Conservation (phyloP, 1,139 yeast species). For the Casaregolazyma lundiana region DNA sequence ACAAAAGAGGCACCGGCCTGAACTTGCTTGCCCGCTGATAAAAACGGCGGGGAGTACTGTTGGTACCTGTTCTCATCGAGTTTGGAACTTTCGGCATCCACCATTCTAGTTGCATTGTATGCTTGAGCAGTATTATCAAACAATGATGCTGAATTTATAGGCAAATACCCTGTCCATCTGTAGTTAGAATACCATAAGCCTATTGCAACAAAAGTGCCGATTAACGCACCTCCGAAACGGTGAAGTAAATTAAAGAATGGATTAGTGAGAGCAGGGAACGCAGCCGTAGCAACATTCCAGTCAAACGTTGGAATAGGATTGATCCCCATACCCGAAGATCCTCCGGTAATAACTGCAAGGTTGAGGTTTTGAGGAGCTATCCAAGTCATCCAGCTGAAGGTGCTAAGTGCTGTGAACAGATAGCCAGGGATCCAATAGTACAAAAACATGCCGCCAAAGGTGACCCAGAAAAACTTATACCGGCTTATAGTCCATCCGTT, state of each 20-base stretch:
- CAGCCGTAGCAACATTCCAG: constrained; percentile 41
- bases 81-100: constrained; percentile 34
- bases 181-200: constrained; percentile 49
- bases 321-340: constrained; percentile 51
- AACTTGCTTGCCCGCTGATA: constrained; percentile 35
- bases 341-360: constrained; percentile 52
- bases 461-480: constrained; percentile 42
- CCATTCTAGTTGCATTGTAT: constrained; percentile 40
- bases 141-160: constrained; percentile 46
- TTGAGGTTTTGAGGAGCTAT: constrained; percentile 50
- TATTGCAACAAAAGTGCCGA: constrained; percentile 39
- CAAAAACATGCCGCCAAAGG: constrained; percentile 39
- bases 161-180: constrained; percentile 48
- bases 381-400: constrained; percentile 62
- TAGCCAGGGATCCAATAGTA: constrained; percentile 58
- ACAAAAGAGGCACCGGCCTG: constrained; percentile 29
- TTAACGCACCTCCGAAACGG: constrained; percentile 38
- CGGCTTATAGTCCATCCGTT: constrained; percentile 49
- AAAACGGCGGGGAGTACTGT: constrained; percentile 43
- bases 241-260: constrained; percentile 43
- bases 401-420: constrained; percentile 45
- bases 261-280: constrained; percentile 35
- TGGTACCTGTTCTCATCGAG: constrained; percentile 29
- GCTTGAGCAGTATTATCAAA: constrained; percentile 45
- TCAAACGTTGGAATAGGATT: constrained; percentile 53